Evolutionary conservation across 164 flowering plant species (phyloP), one percentile per base, ranked within the genome.

Genomic region (Nymphaea thermarum): DNA sequence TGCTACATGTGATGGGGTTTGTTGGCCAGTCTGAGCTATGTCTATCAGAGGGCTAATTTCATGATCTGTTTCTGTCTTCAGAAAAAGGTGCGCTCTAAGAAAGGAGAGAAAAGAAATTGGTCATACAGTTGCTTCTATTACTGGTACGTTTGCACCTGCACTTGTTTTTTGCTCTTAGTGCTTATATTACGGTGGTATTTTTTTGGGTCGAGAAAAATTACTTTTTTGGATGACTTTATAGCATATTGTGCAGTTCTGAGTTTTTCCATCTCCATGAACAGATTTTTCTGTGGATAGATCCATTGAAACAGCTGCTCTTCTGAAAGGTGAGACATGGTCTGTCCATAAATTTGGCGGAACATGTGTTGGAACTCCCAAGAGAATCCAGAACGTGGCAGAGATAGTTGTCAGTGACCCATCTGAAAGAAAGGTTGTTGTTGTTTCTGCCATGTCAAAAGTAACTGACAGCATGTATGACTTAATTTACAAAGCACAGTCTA

Each of bases 331-430:
- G 61, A 78, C 71, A 65, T 95, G 99, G 99, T 82, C 91, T 43
- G 83, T 95, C 68, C 99, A 95, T 71, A 95, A 95, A 78, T 95
- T 95, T 82, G 99, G 99, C 64, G 99, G 99, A 42, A 92, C 97
- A 5, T 95, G 99, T 77, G 86, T 95, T 70, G 98, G 97, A 65
- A 87, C 74, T 63, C 75, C 98, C 5, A 75, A 90, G 55, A 84
- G 97, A 72, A 92, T 95, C 43, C 84, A 75, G 75, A 90, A 84
- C 76, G 99, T 92, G 63, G 98, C 94, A 0, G 82, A 92, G 8
- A 77, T 92, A 44, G 78, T 95, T 53, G 63, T 85, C 14, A 77
- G 70, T 44, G 99, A 95, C 79, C 73, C 73, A 59, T 82, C 99
- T 2, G 91, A 90, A 71, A 84, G 91, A 71, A 95, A 88, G 72